A percentile compares a stretch with the other conserved stretches of the same genome.
These are phyloP conservation scores for Coemansia furcata DNA, from an alignment of 192 early-diverging fungal species.

Conservation along the genomic window DNA sequence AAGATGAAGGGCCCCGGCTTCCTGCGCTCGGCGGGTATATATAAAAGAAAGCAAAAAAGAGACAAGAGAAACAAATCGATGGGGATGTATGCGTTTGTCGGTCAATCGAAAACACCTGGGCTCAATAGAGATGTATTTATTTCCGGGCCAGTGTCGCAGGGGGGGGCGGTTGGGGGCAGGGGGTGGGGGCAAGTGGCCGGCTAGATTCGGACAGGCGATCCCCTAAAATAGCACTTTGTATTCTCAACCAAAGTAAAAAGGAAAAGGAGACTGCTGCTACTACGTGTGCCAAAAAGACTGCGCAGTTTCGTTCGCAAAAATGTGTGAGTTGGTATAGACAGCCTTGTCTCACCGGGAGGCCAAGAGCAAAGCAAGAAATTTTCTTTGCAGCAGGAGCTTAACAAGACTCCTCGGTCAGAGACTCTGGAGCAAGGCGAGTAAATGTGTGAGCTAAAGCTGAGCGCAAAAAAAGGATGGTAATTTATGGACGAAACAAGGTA, in stretches of 20 bases:
- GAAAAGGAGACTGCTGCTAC: slow-evolving; percentile 2
- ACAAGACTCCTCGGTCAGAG: not conserved
- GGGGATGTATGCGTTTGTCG: slow-evolving; percentile 1
- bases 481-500: not conserved
- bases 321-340: not conserved
- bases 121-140: slow-evolving; percentile 5
- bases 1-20: slow-evolving; percentile 2
- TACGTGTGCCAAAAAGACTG: not conserved
- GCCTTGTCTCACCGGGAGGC: slow-evolving; percentile 1
- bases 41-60: not conserved
- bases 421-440: not conserved
- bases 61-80: not conserved
- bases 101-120: not conserved
- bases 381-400: not conserved
- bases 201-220: slow-evolving; percentile 12
- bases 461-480: not conserved
- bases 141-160: not conserved
- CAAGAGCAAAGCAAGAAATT: not conserved
- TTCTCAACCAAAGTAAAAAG: not conserved
- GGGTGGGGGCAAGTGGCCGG: not conserved
- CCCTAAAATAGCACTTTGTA: slow-evolving; percentile 28
- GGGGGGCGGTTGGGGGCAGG: not conserved
- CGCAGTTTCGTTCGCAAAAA: not conserved
- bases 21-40: slow-evolving; percentile 3
- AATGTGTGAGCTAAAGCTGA: not conserved